Evolutionary conservation across 768 basidiomycete genomes (phyloP), one percentile per base, ranked within the genome.

Genomic region (Galerina marginata): DNA sequence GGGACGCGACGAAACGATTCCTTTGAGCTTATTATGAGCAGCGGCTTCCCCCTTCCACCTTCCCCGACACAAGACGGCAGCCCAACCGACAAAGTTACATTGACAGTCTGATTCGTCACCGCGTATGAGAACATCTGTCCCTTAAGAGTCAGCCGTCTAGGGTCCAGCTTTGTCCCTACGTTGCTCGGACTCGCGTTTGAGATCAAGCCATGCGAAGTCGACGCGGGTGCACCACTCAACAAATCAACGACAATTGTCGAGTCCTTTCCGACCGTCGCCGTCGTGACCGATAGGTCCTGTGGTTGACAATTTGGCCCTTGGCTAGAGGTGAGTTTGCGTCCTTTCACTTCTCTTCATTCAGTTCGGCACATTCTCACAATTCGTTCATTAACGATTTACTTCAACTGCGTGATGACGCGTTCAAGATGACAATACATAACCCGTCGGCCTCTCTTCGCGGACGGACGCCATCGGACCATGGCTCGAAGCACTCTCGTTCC

Each of bases 91-190:
- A 81, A 75, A 70, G 93, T 86, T 0, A 88, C 87, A 67, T 91
- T 87, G 67, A 93, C 73, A 36, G 86, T 85, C 76, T 98, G 96
- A 70, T 92, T 93, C 20, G 94, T 96, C 0, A 96, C 94, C 20
- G 87, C 88, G 69, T 88, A 93, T 12, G 96, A 95, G 68, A 97
- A 96, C 86, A 98, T 91, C 78, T 99, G 43, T 91, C 89, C 72
- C 90, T 20, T 2, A 20, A 2, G 20, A 20, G 20, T 84, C 56
- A 99, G 78, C 58, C 96, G 80, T 48, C 79, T 79, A 7, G 89
- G 84, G 60, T 87, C 86, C 15, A 91, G 73, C 69, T 89, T 90
- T 61, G 78, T 74, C 47, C 83, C 78, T 36, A 84, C 86, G 54
- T 73, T 82, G 9, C 67, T 68, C 16, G 72, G 72, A 67, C 88